These are phyloP conservation scores for Phyllosticta ampelicida DNA, from an alignment of 2,329 filamentous ascomycete genomes.

Conservation along the genomic window DNA sequence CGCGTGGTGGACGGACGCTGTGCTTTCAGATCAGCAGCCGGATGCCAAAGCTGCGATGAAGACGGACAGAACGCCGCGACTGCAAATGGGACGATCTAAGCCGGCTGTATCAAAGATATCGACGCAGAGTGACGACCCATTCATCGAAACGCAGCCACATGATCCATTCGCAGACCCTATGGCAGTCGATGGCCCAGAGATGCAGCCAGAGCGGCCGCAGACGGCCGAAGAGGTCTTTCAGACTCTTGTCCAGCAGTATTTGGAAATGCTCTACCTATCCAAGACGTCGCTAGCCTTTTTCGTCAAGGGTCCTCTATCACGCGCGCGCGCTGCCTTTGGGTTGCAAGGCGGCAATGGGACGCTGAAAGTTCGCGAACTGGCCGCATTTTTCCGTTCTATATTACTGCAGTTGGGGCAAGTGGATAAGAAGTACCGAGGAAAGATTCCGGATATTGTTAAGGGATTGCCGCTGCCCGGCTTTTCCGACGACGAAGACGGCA, in stretches of 20 bases:
- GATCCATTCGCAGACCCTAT: constrained; percentile 1
- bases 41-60: constrained; percentile 7
- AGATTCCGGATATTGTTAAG: constrained; percentile 53
- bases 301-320: constrained; percentile 68
- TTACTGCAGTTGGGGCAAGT: constrained; percentile 56
- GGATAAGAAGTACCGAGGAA: constrained; percentile 72
- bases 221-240: constrained; percentile 38
- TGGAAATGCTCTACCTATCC: constrained; percentile 37
- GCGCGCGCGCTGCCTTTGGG: constrained; percentile 61
- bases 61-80: constrained; percentile 17
- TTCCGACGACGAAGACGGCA: constrained; percentile 32
- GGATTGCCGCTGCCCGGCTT: constrained; percentile 37
- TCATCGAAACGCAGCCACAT: constrained; percentile 3
- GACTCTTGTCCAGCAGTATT: constrained; percentile 31
- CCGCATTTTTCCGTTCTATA: constrained; percentile 57
- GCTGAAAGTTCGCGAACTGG: constrained; percentile 51
- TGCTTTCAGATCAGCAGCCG: constrained; percentile 13
- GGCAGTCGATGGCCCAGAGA: background rate
- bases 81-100: constrained; percentile 23
- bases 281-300: constrained; percentile 74
- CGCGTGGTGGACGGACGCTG: constrained; percentile 26
- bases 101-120: background rate
- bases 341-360: constrained; percentile 47
- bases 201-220: constrained; percentile 1
- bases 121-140: background rate